Base-by-base conservation (phyloP, 345 rosid species). In the Bretschneidera sinensis region DNA sequence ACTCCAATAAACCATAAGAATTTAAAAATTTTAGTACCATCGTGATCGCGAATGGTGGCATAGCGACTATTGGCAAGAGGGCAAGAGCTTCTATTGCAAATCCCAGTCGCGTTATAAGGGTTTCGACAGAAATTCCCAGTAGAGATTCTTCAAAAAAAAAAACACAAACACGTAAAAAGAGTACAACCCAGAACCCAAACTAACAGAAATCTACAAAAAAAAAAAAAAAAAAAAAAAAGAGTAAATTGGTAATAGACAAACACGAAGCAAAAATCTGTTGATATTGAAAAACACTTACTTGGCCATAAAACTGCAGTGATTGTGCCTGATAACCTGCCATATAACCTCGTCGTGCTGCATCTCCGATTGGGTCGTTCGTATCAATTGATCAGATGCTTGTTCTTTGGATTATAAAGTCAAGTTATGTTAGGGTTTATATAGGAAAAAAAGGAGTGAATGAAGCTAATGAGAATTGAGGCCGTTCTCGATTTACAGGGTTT, bases 341-440 rank as follows among this genome's bases (percentile, higher is more conserved):
- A 86, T 95, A 43, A 91, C 95, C 82, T 91, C 96, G 59, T 91
- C 97, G 67, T 95, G 86, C 71, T 95, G 99, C 99, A 90, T 90
- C 77, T 65, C 68, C 15, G 1, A 11, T 5, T 39, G 2, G 4
- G 45, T 39, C 15, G 45, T 14, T 39, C 10, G 45, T 39, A 7
- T 39, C 45, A 9, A 11, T 7, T n/a, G 11, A 14, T 7, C 11
- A 39, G 45, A 5, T 5, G 10, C 16, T 39, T 39, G 15, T 39
- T 39, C 45, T 5, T 11, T 39, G 45, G 45, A 39, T 13, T 28
- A 13, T 4, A 14, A 39, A 9, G 15, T 14, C 45, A 1, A 39
- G 16, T 39, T 39, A 5, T 4, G 45, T 14, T 11, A 39, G 45
- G 45, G 45, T 39, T 39, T 39, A 39, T 39, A n/a, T n/a, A n/a